These are phyloP conservation scores for Aspergillus cavernicola DNA, from an alignment of 495 filamentous ascomycete species.

Conservation along the genomic window DNA sequence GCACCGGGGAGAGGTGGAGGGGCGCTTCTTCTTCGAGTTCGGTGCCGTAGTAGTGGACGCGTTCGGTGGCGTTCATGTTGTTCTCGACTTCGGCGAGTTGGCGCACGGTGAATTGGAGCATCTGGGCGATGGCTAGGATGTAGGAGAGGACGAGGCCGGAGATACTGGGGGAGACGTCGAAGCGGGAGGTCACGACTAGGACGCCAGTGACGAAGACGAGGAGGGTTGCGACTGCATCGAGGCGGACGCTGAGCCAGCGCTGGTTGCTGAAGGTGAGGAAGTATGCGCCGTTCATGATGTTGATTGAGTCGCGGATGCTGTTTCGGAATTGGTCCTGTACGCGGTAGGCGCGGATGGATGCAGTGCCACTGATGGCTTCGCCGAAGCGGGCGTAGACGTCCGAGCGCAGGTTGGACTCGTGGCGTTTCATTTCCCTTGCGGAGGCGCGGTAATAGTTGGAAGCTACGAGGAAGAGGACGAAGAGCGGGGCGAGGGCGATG, in stretches of 20 bases:
- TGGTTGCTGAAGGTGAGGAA: constrained; percentile 93
- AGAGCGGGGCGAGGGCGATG: constrained; percentile 79
- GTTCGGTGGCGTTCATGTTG: constrained; percentile 94
- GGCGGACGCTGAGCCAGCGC: constrained; percentile 79
- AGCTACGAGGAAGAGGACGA: constrained; percentile 75
- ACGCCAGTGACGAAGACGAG: constrained; percentile 86
- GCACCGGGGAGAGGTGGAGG: constrained; percentile 62
- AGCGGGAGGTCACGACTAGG: constrained; percentile 90
- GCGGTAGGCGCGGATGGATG: constrained; percentile 86
- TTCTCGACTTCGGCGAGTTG: constrained; percentile 97
- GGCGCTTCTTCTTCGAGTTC: constrained; percentile 85
- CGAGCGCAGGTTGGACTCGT: constrained; percentile 85
- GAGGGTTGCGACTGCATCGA: constrained; percentile 77
- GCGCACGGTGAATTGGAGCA: constrained; percentile 91
- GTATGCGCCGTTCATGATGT: constrained; percentile 90
- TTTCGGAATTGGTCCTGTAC: constrained; percentile 66
- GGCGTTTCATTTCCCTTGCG: constrained; percentile 88
- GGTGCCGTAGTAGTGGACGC: constrained; percentile 87
- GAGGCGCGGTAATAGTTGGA: constrained; percentile 87
- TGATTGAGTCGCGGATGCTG: constrained; percentile 67
- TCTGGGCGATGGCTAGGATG: constrained; percentile 89
- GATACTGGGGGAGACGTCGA: constrained; percentile 78
- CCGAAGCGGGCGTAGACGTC: constrained; percentile 86
- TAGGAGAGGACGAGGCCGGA: constrained; percentile 86
- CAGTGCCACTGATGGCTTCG: constrained; percentile 78